phyloP scores from a whole-genome alignment of 2,329 filamentous ascomycete genomes.

The Pseudogymnoascus sp. region DNA sequence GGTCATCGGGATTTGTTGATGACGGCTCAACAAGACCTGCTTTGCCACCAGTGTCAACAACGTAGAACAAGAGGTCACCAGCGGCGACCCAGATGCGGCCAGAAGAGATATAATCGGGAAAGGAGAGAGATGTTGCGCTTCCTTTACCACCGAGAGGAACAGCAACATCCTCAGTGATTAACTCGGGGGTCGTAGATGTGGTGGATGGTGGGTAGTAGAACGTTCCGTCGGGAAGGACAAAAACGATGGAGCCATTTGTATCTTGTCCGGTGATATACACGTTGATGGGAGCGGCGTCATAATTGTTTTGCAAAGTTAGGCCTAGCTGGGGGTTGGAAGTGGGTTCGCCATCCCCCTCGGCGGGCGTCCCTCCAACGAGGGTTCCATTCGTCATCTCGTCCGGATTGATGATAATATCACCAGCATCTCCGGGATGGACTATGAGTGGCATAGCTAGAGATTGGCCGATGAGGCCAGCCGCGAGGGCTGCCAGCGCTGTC shows the following conservation, averaged over 20 bases:
- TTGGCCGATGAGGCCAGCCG: background rate
- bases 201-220: slow-evolving; percentile 57
- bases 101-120: slow-evolving; percentile 57
- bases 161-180: slow-evolving; percentile 48
- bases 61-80: slow-evolving; percentile 53
- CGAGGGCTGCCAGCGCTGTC: background rate
- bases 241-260: slow-evolving; percentile 37
- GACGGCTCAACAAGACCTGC: slow-evolving; percentile 68
- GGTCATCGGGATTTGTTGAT: slow-evolving; percentile 55
- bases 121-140: slow-evolving; percentile 47
- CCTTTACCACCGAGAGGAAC: slow-evolving; percentile 57
- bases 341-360: background rate
- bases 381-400: background rate
- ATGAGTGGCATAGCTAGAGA: background rate
- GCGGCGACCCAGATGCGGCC: slow-evolving; percentile 65
- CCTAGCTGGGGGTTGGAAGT: background rate
- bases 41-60: slow-evolving; percentile 48
- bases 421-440: background rate
- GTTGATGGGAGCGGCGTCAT: background rate
- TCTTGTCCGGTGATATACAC: slow-evolving; percentile 4
- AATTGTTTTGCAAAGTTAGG: slow-evolving; percentile 1
- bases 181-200: slow-evolving; percentile 41
- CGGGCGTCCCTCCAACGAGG: background rate
- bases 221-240: slow-evolving; percentile 57
- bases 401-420: background rate